Evolutionary conservation across 495 filamentous ascomycete species (phyloP).

Genomic region (Geoglossum glabrum): DNA sequence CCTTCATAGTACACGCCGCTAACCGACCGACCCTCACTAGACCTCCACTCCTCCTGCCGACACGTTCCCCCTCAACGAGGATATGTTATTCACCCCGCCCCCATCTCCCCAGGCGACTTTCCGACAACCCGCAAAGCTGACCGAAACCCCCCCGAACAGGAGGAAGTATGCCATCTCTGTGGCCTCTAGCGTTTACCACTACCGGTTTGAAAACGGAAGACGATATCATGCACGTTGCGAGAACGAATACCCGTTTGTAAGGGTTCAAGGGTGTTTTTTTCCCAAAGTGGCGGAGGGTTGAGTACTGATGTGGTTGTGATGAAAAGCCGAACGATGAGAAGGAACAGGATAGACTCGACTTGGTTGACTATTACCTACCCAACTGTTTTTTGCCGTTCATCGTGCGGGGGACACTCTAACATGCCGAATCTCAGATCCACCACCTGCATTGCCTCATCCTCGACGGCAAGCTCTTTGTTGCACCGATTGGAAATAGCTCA

Average conservation of each 20-base stretch:
- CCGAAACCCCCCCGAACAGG: no score
- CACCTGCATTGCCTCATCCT: constrained; percentile 9
- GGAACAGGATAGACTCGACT: constrained; percentile 5
- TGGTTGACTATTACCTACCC: not conserved
- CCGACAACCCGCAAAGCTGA: no score
- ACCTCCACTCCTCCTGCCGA: no score
- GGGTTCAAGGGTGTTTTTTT: not conserved
- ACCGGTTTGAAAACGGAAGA: not conserved
- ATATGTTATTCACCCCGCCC: no score
- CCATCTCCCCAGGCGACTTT: no score
- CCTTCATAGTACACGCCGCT: no score
- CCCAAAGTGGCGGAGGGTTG: not conserved
- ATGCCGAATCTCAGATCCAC: constrained; percentile 1
- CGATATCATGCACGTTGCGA: not conserved
- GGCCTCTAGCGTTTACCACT: not conserved
- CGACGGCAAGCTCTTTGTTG: constrained; percentile 35
- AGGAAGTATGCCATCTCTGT: no score
- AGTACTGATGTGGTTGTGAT: not conserved
- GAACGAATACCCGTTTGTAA: constrained; percentile 1
- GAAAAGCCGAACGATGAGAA: not conserved
- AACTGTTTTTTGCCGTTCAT: not conserved
- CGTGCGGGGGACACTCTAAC: not conserved
- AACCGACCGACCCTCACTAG: no score
- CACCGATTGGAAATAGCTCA: constrained; percentile 34
- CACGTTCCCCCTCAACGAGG: no score